These are phyloP conservation scores for Gardenia jasminoides DNA, from an alignment of 257 asterid species.

Conservation along the genomic window DNA sequence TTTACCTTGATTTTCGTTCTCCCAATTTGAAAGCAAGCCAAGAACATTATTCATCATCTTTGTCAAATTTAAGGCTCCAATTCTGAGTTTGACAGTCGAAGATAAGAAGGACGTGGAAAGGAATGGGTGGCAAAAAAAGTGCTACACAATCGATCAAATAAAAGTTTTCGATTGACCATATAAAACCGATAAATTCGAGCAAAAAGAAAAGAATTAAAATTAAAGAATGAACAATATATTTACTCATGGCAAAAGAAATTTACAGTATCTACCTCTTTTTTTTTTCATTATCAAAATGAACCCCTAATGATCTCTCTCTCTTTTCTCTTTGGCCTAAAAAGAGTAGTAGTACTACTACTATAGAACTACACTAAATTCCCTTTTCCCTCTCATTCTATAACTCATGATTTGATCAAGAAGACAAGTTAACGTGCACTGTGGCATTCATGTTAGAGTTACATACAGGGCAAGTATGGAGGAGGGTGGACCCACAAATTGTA, in stretches of 20 bases:
- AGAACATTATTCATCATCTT: background rate
- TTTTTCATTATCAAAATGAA: constrained; percentile 6
- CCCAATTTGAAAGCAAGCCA: background rate
- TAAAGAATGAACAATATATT: constrained; percentile 44
- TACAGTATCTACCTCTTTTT: constrained; percentile 29
- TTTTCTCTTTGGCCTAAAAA: background rate
- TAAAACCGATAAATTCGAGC: background rate
- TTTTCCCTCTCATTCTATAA: no score
- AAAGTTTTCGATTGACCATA: background rate
- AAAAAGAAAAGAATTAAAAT: background rate
- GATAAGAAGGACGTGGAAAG: no score
- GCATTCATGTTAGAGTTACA: constrained; percentile 63
- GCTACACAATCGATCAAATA: no score
- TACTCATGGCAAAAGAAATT: constrained; percentile 25
- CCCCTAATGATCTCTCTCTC: background rate
- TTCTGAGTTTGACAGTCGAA: no score
- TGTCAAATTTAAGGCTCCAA: no score
- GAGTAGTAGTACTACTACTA: background rate
- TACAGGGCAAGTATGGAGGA: constrained; percentile 58
- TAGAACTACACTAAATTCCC: background rate
- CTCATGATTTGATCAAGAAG: constrained; percentile 28
- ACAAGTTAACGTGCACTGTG: constrained; percentile 71
- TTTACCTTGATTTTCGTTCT: background rate
- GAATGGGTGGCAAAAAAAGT: no score
- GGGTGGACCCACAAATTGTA: constrained; percentile 56